These are phyloP conservation scores for Eimeria falciformis DNA, from an alignment of 169 alveolate species.

Conservation along the genomic window DNA sequence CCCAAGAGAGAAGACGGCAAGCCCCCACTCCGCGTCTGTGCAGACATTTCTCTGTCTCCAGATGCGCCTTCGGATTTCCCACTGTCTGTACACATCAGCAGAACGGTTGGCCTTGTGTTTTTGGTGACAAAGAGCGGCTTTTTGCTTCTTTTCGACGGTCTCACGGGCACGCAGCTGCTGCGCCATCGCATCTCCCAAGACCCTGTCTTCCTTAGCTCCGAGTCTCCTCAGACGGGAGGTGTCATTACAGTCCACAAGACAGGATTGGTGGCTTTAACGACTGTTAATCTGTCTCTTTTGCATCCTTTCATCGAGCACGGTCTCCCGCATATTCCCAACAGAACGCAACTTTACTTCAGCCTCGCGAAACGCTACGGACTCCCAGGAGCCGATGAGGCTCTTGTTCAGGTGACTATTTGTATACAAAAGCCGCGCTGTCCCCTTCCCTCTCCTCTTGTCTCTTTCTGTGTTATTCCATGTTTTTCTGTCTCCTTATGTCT, in stretches of 20 bases:
- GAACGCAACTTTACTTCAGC: conserved; percentile 72
- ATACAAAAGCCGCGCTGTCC: background rate
- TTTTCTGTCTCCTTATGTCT: background rate
- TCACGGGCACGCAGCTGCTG: conserved; percentile 81
- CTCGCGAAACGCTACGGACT: conserved; percentile 77
- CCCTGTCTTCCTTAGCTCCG: conserved; percentile 80
- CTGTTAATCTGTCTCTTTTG: conserved; percentile 68
- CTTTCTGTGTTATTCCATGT: background rate
- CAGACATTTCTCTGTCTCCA: conserved; percentile 70
- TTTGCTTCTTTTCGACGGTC: conserved; percentile 84
- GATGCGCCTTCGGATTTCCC: conserved; percentile 85
- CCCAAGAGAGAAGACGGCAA: conserved; percentile 76
- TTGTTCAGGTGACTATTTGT: conserved; percentile 58
- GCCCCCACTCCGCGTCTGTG: conserved; percentile 73
- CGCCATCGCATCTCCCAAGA: conserved; percentile 79
- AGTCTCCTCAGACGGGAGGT: conserved; percentile 83
- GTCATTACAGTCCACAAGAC: conserved; percentile 81
- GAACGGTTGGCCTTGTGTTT: conserved; percentile 84
- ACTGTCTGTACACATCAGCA: conserved; percentile 80
- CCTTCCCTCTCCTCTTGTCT: background rate
- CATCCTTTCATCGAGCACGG: conserved; percentile 67
- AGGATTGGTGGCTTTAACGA: conserved; percentile 82
- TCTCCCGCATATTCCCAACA: conserved; percentile 68
- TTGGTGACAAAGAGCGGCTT: conserved; percentile 88
- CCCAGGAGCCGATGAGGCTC: conserved; percentile 78